These are phyloP conservation scores for Arachnomyces sp. DNA, from an alignment of 2,329 filamentous ascomycete genomes.

Conservation along the genomic window DNA sequence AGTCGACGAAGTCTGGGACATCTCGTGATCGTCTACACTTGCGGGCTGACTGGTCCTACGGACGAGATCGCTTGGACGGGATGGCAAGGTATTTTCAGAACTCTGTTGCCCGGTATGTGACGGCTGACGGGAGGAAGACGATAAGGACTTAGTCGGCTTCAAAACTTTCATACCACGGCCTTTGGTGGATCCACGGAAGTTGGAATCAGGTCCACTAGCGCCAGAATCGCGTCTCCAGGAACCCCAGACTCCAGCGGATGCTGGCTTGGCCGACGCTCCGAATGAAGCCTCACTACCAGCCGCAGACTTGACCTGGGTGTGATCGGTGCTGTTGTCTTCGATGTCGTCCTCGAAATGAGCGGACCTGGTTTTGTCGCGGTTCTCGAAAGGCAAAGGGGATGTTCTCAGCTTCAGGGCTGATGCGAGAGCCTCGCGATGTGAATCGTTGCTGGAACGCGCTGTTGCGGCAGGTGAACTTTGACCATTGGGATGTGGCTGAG, in stretches of 20 bases:
- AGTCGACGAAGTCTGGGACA: not conserved
- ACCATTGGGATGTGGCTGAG: constrained; percentile 14
- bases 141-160: constrained; percentile 58
- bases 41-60: not conserved
- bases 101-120: constrained; percentile 1
- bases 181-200: constrained; percentile 59
- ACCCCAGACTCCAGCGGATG: constrained; percentile 54
- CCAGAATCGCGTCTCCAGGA: constrained; percentile 54
- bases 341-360: constrained; percentile 11
- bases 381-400: constrained; percentile 18
- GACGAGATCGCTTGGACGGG: not conserved
- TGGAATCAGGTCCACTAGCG: constrained; percentile 4
- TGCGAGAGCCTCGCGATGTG: constrained; percentile 16
- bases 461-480: constrained; percentile 23
- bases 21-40: not conserved
- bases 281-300: constrained; percentile 23
- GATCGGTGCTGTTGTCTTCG: constrained; percentile 11
- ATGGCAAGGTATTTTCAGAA: not conserved
- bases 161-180: constrained; percentile 77
- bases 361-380: constrained; percentile 14
- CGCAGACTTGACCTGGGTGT: constrained; percentile 17
- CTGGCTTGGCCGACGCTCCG: constrained; percentile 14
- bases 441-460: constrained; percentile 19
- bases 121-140: constrained; percentile 24
- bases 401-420: constrained; percentile 20